phyloP scores from a whole-genome alignment of 495 filamentous ascomycete species.

The Penicillium dipodomyicola region DNA sequence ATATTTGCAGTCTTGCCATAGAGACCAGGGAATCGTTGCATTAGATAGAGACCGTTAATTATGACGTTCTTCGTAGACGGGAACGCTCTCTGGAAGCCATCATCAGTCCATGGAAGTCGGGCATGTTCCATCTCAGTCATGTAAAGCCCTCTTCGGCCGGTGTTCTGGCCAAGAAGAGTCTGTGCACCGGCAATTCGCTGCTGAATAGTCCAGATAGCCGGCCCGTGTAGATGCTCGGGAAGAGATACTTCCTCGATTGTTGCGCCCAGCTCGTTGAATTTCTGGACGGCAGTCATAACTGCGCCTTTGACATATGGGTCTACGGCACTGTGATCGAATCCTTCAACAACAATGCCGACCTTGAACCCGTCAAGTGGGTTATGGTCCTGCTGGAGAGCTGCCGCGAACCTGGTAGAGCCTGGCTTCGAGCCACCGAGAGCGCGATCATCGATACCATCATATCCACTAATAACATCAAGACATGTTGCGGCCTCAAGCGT shows the following conservation, averaged over 20 bases:
- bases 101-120: constrained; percentile 34
- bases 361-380: constrained; percentile 47
- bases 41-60: constrained; percentile 43
- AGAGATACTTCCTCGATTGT: constrained; percentile 51
- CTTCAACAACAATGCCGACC: constrained; percentile 53
- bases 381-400: constrained; percentile 24
- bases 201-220: constrained; percentile 52
- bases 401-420: constrained; percentile 40
- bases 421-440: constrained; percentile 45
- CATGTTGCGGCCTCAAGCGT: constrained; percentile 51
- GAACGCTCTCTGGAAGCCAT: constrained; percentile 35
- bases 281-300: constrained; percentile 45
- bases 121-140: constrained; percentile 39
- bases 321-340: constrained; percentile 43
- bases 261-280: constrained; percentile 50
- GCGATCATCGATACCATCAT: constrained; percentile 57
- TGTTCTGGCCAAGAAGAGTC: constrained; percentile 38
- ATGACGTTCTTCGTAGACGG: constrained; percentile 45
- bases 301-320: constrained; percentile 41
- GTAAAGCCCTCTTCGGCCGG: constrained; percentile 39
- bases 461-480: constrained; percentile 53
- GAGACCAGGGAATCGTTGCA: constrained; percentile 36
- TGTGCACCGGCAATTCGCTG: constrained; percentile 43
- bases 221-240: constrained; percentile 48
- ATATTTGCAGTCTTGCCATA: constrained; percentile 45